Conservation (phyloP, 495 filamentous ascomycete genomes). For the Patellaria atrata region DNA sequence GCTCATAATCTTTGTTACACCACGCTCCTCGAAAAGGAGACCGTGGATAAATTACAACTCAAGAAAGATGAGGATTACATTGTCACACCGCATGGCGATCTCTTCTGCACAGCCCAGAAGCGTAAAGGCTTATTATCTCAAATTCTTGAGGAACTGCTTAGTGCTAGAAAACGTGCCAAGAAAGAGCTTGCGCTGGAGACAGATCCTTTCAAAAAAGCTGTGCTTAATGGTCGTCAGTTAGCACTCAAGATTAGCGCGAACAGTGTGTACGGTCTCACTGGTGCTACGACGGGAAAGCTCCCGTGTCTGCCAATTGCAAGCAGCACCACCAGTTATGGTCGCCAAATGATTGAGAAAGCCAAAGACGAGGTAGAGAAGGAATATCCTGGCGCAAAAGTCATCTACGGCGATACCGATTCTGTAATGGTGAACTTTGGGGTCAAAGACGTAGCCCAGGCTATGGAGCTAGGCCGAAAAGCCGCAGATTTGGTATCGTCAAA, state of each 20-base stretch:
- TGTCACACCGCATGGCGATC: constrained; percentile 82
- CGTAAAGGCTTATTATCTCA: constrained; percentile 87
- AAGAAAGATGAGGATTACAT: constrained; percentile 90
- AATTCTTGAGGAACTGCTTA: constrained; percentile 84
- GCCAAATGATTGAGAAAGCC: constrained; percentile 97
- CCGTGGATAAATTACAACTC: constrained; percentile 54
- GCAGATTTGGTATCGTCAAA: constrained; percentile 75
- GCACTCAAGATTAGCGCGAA: constrained; percentile 96
- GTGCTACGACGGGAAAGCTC: constrained; percentile 88
- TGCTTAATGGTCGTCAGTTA: constrained; percentile 92
- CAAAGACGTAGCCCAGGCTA: constrained; percentile 64
- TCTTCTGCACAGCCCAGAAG: constrained; percentile 76
- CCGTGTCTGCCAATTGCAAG: constrained; percentile 92
- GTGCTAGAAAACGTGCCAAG: constrained; percentile 86
- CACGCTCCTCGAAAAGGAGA: constrained; percentile 71
- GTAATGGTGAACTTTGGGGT: constrained; percentile 99
- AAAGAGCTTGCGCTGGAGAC: constrained; percentile 81
- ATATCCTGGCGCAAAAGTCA: constrained; percentile 88
- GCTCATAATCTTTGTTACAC: constrained; percentile 99
- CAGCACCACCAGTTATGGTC: constrained; percentile 88
- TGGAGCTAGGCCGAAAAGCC: constrained; percentile 90
- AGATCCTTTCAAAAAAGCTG: constrained; percentile 93
- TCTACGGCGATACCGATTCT: constrained; percentile 98
- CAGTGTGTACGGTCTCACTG: constrained; percentile 94
- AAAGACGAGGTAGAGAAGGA: constrained; percentile 79